Evolutionary conservation across 371 early-diverging fungal species (phyloP).

Genomic region (Mucor circinelloides): DNA sequence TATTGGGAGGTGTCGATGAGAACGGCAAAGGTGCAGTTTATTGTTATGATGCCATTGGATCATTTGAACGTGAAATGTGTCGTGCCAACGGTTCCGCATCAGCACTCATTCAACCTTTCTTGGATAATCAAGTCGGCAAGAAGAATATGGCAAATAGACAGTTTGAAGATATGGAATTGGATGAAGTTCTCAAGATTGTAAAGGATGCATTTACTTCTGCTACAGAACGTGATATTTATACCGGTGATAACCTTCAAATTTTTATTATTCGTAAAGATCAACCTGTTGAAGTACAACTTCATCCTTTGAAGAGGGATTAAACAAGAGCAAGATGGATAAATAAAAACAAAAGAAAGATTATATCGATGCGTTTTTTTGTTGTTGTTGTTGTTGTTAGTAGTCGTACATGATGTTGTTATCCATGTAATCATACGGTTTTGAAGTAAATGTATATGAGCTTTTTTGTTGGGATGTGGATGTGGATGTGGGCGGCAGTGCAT

Average conservation of each 20-base stretch:
- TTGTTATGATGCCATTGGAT: constrained; percentile 97
- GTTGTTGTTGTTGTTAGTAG: constrained; percentile 14
- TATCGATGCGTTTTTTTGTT: background rate
- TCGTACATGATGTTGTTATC: constrained; percentile 13
- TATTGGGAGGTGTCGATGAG: constrained; percentile 92
- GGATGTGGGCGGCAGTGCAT: background rate
- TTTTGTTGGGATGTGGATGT: background rate
- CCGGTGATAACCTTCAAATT: constrained; percentile 97
- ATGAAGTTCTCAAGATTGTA: constrained; percentile 78
- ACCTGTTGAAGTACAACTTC: constrained; percentile 75
- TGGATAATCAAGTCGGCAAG: constrained; percentile 93
- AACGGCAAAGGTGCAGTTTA: constrained; percentile 92
- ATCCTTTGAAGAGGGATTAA: constrained; percentile 82
- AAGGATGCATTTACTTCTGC: constrained; percentile 98
- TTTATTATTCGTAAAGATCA: constrained; percentile 81
- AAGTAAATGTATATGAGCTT: constrained; percentile 7
- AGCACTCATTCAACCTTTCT: constrained; percentile 95
- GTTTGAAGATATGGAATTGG: constrained; percentile 53
- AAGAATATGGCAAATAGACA: constrained; percentile 65
- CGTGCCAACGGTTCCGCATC: constrained; percentile 92
- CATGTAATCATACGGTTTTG: constrained; percentile 19
- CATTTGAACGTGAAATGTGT: constrained; percentile 82
- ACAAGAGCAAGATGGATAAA: background rate
- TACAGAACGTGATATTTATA: constrained; percentile 99
- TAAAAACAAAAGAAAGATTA: background rate